Percentiles rank a stretch among this genome's conserved stretches.
phyloP scores from a whole-genome alignment of 345 rosid genomes.

The Kandelia obovata region DNA sequence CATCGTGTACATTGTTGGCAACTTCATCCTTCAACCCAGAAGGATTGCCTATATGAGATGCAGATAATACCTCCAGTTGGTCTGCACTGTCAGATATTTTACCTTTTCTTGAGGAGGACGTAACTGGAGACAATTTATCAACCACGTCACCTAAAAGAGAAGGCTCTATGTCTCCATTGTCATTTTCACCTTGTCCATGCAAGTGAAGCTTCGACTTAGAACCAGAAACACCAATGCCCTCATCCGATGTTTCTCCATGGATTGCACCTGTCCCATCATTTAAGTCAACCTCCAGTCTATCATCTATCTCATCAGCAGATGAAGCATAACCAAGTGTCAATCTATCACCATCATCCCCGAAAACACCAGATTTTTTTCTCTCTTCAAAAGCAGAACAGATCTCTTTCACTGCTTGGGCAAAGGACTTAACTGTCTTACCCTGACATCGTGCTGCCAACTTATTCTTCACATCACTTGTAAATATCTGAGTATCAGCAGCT shows the following conservation, averaged over 20 bases:
- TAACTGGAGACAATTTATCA: conserved; percentile 31
- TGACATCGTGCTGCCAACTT: conserved; percentile 59
- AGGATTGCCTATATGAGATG: conserved; percentile 27
- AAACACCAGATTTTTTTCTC: conserved; percentile 42
- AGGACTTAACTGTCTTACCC: conserved; percentile 65
- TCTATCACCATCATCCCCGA: conserved; percentile 41
- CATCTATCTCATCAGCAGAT: conserved; percentile 39
- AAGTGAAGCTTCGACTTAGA: conserved; percentile 38
- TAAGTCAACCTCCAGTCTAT: conserved; percentile 40
- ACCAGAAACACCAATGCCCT: conserved; percentile 32
- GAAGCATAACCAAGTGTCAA: conserved; percentile 34
- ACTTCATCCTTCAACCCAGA: conserved; percentile 34
- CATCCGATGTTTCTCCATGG: conserved; percentile 33
- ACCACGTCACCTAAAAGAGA: conserved; percentile 34
- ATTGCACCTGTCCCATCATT: conserved; percentile 28
- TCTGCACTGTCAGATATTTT: conserved; percentile 38
- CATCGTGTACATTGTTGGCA: conserved; percentile 34
- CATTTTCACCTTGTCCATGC: conserved; percentile 33
- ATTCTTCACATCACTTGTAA: conserved; percentile 71
- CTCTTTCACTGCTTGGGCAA: conserved; percentile 82
- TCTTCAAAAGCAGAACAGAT: conserved; percentile 75
- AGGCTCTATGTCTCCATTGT: conserved; percentile 47
- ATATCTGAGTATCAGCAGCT: conserved; percentile 71
- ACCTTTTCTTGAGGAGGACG: conserved; percentile 40
- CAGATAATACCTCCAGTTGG: conserved; percentile 27